Evolutionary conservation across 768 basidiomycete species (phyloP).

Genomic region (Tylopilus vinaceipallidus): DNA sequence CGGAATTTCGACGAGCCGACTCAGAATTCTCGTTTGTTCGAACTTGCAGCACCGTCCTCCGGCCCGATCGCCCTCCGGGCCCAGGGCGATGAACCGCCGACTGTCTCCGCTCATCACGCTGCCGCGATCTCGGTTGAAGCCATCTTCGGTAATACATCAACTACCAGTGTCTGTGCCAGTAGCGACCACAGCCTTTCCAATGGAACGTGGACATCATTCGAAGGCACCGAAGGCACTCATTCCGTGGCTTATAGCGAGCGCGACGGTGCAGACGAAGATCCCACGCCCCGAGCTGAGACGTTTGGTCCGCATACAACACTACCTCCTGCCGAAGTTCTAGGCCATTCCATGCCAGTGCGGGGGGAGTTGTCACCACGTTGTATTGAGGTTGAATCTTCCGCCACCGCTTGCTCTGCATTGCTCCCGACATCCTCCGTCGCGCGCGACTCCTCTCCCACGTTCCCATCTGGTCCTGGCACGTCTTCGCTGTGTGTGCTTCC

Average conservation of each 20-base stretch:
- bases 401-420: constrained; percentile 11
- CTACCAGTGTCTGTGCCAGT: constrained; percentile 1
- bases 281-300: constrained; percentile 24
- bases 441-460: constrained; percentile 2
- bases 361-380: no score
- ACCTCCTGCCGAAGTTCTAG: neutral
- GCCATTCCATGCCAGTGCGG: neutral
- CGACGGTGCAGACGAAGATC: constrained; percentile 19
- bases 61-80: neutral
- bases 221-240: constrained; percentile 3
- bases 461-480: neutral
- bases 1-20: constrained; percentile 10
- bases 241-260: constrained; percentile 6
- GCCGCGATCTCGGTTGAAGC: constrained; percentile 3
- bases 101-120: neutral
- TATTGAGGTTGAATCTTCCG: constrained; percentile 14
- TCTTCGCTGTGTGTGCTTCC: neutral
- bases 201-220: constrained; percentile 1
- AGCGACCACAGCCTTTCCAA: neutral
- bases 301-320: constrained; percentile 8
- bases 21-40: neutral
- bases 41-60: constrained; percentile 6
- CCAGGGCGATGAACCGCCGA: neutral
- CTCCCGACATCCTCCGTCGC: constrained; percentile 13
- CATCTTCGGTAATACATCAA: constrained; percentile 7